Conservation (phyloP, 1,284 basidiomycete species). For the Sanghuangporus sanghuang region DNA sequence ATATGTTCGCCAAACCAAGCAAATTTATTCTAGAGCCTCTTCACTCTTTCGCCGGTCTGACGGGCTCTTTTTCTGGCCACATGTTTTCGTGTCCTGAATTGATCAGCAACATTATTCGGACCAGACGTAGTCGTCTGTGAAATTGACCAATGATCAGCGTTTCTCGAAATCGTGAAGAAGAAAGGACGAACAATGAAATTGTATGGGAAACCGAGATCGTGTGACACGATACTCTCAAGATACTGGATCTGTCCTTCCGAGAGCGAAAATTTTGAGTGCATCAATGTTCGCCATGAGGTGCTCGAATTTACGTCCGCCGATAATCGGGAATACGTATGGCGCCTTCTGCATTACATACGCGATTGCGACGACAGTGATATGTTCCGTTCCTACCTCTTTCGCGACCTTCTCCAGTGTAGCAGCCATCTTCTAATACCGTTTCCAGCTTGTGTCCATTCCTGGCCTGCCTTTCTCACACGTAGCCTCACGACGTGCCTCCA, state of each 20-base stretch:
- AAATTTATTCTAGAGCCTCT: neutral
- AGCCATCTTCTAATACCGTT: neutral
- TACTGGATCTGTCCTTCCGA: slow-evolving; percentile 21
- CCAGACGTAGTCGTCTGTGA: neutral
- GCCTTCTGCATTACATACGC: slow-evolving; percentile 16
- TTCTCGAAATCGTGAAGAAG: neutral
- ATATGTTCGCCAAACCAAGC: neutral
- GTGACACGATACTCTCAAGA: slow-evolving; percentile 20
- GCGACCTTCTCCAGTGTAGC: slow-evolving; percentile 24
- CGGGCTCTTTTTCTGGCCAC: neutral
- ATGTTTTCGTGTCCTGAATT: slow-evolving; percentile 1
- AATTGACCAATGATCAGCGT: neutral
- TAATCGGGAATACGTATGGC: slow-evolving; percentile 22
- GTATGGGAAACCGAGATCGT: slow-evolving; percentile 24
- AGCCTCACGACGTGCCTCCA: neutral
- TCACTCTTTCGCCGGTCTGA: neutral
- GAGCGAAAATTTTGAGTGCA: slow-evolving; percentile 23
- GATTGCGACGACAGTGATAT: slow-evolving; percentile 17
- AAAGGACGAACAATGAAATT: neutral
- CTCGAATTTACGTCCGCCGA: slow-evolving; percentile 26
- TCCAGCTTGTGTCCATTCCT: neutral
- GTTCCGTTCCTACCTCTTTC: slow-evolving; percentile 25
- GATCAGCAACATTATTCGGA: neutral
- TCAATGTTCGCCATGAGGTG: slow-evolving; percentile 27
- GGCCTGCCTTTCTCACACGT: neutral